Base-by-base conservation (phyloP, 805 yeast species). In the Metschnikowia continentalis region DNA sequence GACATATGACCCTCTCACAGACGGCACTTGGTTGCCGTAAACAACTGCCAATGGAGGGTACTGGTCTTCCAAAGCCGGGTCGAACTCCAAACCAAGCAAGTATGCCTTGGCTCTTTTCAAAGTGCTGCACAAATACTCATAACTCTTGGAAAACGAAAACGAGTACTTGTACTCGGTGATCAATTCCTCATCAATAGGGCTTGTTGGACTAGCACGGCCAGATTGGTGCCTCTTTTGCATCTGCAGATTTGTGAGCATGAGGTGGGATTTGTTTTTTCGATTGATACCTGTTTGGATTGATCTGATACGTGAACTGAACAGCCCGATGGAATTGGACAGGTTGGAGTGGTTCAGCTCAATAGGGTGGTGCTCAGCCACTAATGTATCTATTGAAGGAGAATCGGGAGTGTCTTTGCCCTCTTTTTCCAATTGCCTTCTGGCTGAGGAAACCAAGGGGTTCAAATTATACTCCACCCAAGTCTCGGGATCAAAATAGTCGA, bases 1-100 rank as follows among this genome's bases (percentile, higher is more conserved):
- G 1, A 90, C 94, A 48, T 82, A 70, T 2, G 89, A 85, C 6
- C 92, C 96, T 47, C 94, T 77, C 3, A 89, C 91, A 0, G 96
- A 87, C 0, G 97, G 97, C 1, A 89, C 86, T 6, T 78, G 74
- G 61, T 88, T 82, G 8, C 96, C 95, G 63, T 87, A 89, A 0
- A 91, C 86, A 2, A 86, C 77, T 0, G 88, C 92, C 67, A 91
- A 62, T 0, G 97, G 97, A 3, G 97, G 97, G 61, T 89, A 88
- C 47, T 71, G 60, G 17, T 58, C 58, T 36, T 62, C 69, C 40
- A 81, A 74, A 1, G 67, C 68, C 6, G 78, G 75, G 32, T 79
- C 76, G 56, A 74, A 83, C 30, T 78, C 78, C 26, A 90, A 71
- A 23, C 82, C 81, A 19, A 76, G 68, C 17, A 83, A 55, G 57